Base-by-base conservation (phyloP, 441 rosid species). In the Adansonia rubrostipa region DNA sequence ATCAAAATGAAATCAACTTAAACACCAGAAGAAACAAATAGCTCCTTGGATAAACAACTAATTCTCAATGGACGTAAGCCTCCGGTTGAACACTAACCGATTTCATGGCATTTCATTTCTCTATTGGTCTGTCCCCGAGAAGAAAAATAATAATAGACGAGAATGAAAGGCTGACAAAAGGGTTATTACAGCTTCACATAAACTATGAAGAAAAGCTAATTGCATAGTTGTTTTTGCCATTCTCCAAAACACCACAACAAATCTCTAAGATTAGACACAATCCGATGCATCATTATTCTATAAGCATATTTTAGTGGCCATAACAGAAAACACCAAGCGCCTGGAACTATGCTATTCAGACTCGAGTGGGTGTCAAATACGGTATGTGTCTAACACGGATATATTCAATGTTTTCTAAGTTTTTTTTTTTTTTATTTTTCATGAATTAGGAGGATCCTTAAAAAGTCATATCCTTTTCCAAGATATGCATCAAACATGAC, bases 1-100 rank as follows among this genome's bases (percentile, higher is more conserved):
- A 92, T 90, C n/a, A 86, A 88, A 88, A 74, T 87, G n/a, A 9
- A 63, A 15, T 2, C 57, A 54, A 54, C 58, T 53, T 53, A 5
- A 54, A 54, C 9, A 15, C 60, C 19, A 1, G 7, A 54, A 56
- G 22, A 56, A 56, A 56, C 60, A 5, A n/a, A 17, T 56, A 56
- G 60, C 9, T n/a, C 5, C 8, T 15, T 19, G 60, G 20, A 56
- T 15, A 54, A 54, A 54, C 1, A 54, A 6, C 10, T 56, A 6
- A n/a, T 56, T 8, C 2, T 47, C 51, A 47, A 47, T 1, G 51
- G 13, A 9, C 10, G 10, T 47, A 47, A 47, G 51, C 51, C 51
- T 45, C 9, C 51, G 9, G 51, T 45, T 7, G 9, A 45, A 45
- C 48, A 45, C 9, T 45, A 28, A 15, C 6, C 45, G 33, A 33